Base-by-base conservation (phyloP, 2,329 filamentous ascomycete species). In the Aureobasidium sp. region DNA sequence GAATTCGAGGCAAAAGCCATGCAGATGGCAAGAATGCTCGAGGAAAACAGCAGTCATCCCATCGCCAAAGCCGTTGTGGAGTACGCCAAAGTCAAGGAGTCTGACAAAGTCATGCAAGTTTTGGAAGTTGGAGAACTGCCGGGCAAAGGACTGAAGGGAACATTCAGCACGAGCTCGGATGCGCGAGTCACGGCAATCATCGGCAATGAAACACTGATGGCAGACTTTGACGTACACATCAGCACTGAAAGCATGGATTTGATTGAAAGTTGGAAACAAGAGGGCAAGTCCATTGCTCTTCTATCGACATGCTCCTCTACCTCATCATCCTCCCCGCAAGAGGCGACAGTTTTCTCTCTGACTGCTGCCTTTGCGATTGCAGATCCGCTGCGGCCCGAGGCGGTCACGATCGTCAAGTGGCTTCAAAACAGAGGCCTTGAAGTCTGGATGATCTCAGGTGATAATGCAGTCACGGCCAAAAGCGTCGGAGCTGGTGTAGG, bases 391-490 rank as follows among this genome's bases (percentile, higher is more conserved):
- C 85, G 90, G 2, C 78, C 81, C 0, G 88, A 94, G 68, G 83
- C 89, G 0, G 30, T 37, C 11, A 53, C 53, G 11, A 55, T 61
- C 16, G 53, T 68, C 71, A 1, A 63, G 72, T 6, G 82, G 1
- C 79, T 95, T 0, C 78, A 80, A 38, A 68, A 76, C 4, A 79
- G 79, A 14, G 82, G 85, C 17, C 83, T 86, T 41, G 79, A 83
- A 27, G 86, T 95, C 3, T 95, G 85, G 82, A 94, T 96, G 88
- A 83, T 95, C 32, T 94, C 89, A 0, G 90, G 90, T 25, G 90
- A 96, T 72, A 95, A 95, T 64, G 72, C 75, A n/a, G 83, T 75
- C n/a, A 96, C 90, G 0, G 90, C 90, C 2, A 75, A 70, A 17
- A 88, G 89, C 0, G 88, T 96, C 2, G 90, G 86, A 1, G 71